Base-by-base conservation (phyloP, 208 protist genomes). In the Endotrypanum monterogeii region DNA sequence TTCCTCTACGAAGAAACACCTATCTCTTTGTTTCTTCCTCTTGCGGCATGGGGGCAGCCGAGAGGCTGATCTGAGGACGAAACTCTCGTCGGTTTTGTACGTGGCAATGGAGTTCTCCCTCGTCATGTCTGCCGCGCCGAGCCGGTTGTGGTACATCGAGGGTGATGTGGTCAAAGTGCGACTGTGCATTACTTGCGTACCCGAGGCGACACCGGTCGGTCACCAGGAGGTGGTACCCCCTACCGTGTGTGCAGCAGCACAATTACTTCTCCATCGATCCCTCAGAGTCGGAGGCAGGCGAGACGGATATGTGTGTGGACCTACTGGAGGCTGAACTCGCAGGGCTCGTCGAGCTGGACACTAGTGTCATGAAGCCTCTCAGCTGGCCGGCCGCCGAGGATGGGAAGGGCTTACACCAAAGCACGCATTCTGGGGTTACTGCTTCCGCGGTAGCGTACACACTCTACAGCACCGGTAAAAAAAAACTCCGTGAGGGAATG, bases 61-160 rank as follows among this genome's bases (percentile, higher is more conserved):
- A 12, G 9, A 28, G 14, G 2, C 30, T 18, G 23, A 41, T 20
- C 30, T 25, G 25, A 23, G 52, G 7, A 23, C n/a, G 57, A 32
- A n/a, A 18, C 20, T 35, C 6, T 25, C 32, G 57, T 41, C n/a
- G 57, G 37, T 37, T n/a, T 23, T n/a, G 20, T 37, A 20, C 35
- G 20, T 25, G 50, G 55, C 14, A 4, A 82, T 81, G 76, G 56
- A 81, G 23, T 81, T 70, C 2, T 51, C 44, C 1, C 52, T 81
- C 12, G 63, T 7, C 7, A 57, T 81, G 56, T 67, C 48, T 25
- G 76, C 71, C 1, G 70, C 76, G 50, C 61, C 76, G 54, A 83
- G 93, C 61, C 87, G 84, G 50, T n/a, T 71, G 32, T 93, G 87
- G 86, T 95, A 95, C 80, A 28, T 77, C 25, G 80, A 85, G 7